These are phyloP conservation scores for Phytophthora pistaciae DNA, from an alignment of 352 stramenopile genomes.

Conservation along the genomic window DNA sequence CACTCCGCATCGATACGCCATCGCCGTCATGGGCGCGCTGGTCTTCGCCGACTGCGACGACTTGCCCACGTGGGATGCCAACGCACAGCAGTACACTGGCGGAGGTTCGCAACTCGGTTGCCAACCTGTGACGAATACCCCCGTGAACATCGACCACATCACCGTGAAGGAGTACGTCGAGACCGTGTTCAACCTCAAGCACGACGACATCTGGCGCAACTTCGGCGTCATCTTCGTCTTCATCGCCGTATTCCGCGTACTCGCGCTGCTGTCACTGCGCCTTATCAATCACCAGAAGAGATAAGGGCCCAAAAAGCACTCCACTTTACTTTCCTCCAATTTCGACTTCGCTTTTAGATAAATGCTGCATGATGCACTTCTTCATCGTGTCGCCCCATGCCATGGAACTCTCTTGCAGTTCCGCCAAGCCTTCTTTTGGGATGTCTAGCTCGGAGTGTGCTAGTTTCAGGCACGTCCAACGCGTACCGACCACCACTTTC, in stretches of 20 bases:
- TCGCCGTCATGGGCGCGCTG: constrained; percentile 26
- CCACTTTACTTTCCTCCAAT: too few relatives aligned
- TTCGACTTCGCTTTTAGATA: constrained; percentile 19
- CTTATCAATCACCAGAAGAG: constrained; percentile 31
- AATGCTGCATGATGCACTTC: constrained; percentile 22
- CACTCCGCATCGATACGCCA: constrained; percentile 31
- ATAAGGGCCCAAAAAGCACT: constrained; percentile 12
- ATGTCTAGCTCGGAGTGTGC: constrained; percentile 22
- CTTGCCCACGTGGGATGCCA: constrained; percentile 23
- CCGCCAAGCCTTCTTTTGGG: constrained; percentile 14
- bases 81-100: constrained; percentile 8
- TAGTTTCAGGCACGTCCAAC: constrained; percentile 26
- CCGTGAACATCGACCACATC: background rate
- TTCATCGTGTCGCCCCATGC: constrained; percentile 31
- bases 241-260: too few relatives aligned
- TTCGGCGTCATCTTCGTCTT: too few relatives aligned
- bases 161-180: too few relatives aligned
- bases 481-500: constrained; percentile 27
- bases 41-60: constrained; percentile 36
- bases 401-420: constrained; percentile 27
- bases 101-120: constrained; percentile 25
- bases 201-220: too few relatives aligned
- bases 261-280: too few relatives aligned
- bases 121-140: constrained; percentile 24
- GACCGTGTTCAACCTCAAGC: too few relatives aligned